Evolutionary conservation across 331 rosid genomes (phyloP), one percentile per base, ranked within the genome.

Genomic region (Malus hybrid): DNA sequence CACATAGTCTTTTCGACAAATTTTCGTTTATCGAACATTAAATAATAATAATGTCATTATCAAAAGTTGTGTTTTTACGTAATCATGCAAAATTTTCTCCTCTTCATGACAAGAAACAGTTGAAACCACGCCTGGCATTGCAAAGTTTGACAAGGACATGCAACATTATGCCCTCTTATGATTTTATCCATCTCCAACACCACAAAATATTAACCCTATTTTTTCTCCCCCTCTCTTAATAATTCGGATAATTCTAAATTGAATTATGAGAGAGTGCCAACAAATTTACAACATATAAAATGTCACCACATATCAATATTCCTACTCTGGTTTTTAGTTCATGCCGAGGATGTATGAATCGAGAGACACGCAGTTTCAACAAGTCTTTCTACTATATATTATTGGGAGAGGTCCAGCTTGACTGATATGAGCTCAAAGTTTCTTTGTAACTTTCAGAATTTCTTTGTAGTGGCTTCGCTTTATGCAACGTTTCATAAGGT

Each of bases 71-170:
- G 32, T 48, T 46, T 46, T 63, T 19, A 46, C 70, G 62, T 63
- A 44, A 63, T 63, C 50, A 63, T 63, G 70, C 70, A 63, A 22
- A 2, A 0, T 33, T 62, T 46, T 19, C 10, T 18, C 6, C 55
- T 26, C 62, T 24, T 15, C 30, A 63, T 62, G 77, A 61, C 70
- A 19, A 28, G 48, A 29, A 29, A 19, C 30, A 36, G 68, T 72
- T 42, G 26, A 74, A 22, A 15, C 34, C 70, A 62, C 50, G 34
- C 22, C 62, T 62, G 32, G 50, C 77, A 74, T 63, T 44, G 61
- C 70, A 63, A 26, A 42, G 39, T 39, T 73, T 61, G 77, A 73
- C 77, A 48, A 10, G 68, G 68, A 73, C 60, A 42, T 18, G 68
- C 69, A 42, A 42, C 57, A 42, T 61, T 61, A 39, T 42, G 55